Base-by-base conservation (phyloP, 495 filamentous ascomycete genomes). In the Emericellopsis terricola region DNA sequence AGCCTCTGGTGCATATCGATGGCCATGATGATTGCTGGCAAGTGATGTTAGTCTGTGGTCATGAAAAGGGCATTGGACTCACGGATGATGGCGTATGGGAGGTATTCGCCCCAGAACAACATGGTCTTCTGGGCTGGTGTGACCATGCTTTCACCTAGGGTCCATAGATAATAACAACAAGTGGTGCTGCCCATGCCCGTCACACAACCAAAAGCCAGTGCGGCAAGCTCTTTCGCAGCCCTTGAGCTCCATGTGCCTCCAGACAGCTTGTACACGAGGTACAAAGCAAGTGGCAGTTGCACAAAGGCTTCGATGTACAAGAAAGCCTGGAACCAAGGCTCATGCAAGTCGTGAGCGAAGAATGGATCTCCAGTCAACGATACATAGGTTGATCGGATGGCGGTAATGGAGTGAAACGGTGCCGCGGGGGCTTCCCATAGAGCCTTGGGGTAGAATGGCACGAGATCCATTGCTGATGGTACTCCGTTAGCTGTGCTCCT, bases 61-160 rank as follows among this genome's bases (percentile, higher is more conserved):
- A 13, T 20, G 10, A 36, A 24, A 35, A 24, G 27, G 16, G 14
- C 13, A 20, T 27, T 8, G 19, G 23, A 75, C 76, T 59, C 57
- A 84, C 81, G 76, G 21, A 87, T 46, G 17, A 68, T 61, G 20
- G 82, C 50, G 62, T 81, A 92, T 4, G 77, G 77, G 10, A 64
- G 71, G 49, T 85, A 86, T 9, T 81, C 49, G 40, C 63, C 63
- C 1, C 46, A 42, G 1, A 52, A 14, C 9, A 64, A 33, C 9
- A 62, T 67, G 35, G 74, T 45, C 40, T 71, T 71, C 36, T 64
- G 42, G 41, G 73, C 53, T 3, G 41, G 47, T 0, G 52, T 41
- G n/a, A 69, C 60, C 11, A 75, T 53, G 6, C 38, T 41, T 0
- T 39, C 28, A 39, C 73, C 71, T 38, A 62, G 56, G 62, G 69